Base-by-base conservation (phyloP, 2,329 filamentous ascomycete species). In the Colletotrichum siamense region DNA sequence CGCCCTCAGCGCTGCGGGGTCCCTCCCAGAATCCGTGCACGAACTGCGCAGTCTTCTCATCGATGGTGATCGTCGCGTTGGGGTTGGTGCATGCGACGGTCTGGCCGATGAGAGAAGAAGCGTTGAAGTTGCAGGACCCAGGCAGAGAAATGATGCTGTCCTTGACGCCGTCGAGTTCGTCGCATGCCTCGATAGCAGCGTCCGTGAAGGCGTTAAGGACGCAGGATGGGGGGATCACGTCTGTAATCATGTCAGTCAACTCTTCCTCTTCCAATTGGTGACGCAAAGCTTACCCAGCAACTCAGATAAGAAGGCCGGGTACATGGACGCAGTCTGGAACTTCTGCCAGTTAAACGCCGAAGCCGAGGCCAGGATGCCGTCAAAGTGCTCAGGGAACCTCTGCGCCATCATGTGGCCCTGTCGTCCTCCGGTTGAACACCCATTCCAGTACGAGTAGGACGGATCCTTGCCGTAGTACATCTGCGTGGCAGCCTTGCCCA, bases 391-490 rank as follows among this genome's bases (percentile, higher is more conserved):
- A 0, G 91, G 90, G 75, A 87, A 91, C n/a, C 83, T 79, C 77
- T 92, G 87, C 0, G 89, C 87, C 15, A 87, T 87, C 69, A 89
- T 89, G 44, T 91, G 83, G 5, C 91, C 91, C 83, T 92, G 90
- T 1, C 91, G 85, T 1, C 92, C 91, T 10, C 92, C 92, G 0
- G 90, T 88, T 0, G 90, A 92, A 80, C 91, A 93, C 8, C 91
- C 91, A 3, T 89, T 80, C 76, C 89, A 92, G 81, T 92, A 93
- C 0, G 86, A 89, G 72, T 87, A 88, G 1, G 82, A 80, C 3
- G 84, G 81, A 0, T 34, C 6, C 3, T 73, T 76, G 3, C 82
- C 82, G 78, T 92, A 92, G 81, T 89, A 91, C 1, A 82, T 80
- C 16, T 86, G 78, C 2, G 86, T 84, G 22, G 92, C 81, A 18